A percentile compares a stretch with the other conserved stretches of the same genome.
phyloP scores from a whole-genome alignment of 768 basidiomycete species.

The Lactarius akahatsu region DNA sequence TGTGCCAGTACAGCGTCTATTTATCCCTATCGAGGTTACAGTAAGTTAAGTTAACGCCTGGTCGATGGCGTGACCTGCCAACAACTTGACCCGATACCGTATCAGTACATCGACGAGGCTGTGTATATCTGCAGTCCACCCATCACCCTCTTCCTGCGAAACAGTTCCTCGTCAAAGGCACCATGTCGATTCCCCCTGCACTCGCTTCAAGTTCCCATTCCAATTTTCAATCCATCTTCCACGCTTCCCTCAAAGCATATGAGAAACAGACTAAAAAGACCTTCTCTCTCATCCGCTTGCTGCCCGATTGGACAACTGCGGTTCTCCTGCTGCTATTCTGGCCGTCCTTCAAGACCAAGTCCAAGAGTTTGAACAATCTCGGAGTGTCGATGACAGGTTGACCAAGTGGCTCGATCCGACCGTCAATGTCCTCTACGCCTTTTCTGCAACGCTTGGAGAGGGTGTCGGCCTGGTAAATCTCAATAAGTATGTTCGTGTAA shows the following conservation, averaged over 20 bases:
- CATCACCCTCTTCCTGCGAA: neutral
- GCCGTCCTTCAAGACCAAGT: neutral
- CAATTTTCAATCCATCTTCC: neutral
- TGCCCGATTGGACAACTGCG: neutral
- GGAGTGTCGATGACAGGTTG: neutral
- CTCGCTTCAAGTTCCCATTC: neutral
- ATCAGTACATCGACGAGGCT: neutral
- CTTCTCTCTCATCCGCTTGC: neutral
- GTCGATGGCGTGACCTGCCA: no score
- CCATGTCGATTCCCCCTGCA: neutral
- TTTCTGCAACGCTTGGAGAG: neutral
- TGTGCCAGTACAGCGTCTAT: no score
- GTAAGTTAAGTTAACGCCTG: no score
- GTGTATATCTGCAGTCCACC: neutral
- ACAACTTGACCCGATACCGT: neutral
- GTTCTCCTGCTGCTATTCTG: neutral
- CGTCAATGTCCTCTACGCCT: neutral
- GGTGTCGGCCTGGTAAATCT: neutral
- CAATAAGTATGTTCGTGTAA: neutral
- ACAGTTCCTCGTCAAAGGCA: neutral
- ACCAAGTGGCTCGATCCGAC: conserved; percentile 1
- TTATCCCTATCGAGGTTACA: no score
- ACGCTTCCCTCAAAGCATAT: neutral
- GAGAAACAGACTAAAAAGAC: neutral
- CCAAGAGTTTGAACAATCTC: neutral